Evolutionary conservation across 305 asterid genomes (phyloP).

Genomic region (Fraxinus albicans): DNA sequence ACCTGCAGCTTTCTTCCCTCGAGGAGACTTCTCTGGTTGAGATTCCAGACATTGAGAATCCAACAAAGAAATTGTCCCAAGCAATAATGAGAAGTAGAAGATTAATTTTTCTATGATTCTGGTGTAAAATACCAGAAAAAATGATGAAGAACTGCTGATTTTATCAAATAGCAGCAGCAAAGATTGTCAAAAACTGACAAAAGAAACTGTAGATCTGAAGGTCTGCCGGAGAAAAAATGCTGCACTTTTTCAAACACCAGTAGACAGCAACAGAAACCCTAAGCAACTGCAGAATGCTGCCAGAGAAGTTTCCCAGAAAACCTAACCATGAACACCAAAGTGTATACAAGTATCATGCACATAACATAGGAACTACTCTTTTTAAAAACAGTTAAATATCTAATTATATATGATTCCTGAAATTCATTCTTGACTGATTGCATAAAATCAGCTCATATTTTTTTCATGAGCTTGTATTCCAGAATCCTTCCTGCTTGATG

Average conservation of each 20-base stretch:
- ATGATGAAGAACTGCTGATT: not conserved
- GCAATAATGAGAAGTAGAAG: not conserved
- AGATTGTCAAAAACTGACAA: not conserved
- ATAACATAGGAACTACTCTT: not conserved
- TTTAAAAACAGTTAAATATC: not conserved
- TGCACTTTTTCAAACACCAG: not conserved
- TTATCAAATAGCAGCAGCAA: not conserved
- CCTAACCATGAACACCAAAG: not conserved
- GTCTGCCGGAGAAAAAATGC: not conserved
- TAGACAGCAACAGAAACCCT: not conserved
- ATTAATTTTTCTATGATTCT: not conserved
- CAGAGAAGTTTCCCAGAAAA: not conserved
- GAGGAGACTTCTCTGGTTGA: not conserved
- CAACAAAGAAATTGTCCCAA: not conserved
- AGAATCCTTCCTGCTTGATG: not conserved
- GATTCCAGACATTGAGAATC: not conserved
- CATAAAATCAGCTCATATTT: not conserved
- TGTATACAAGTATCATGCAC: not conserved
- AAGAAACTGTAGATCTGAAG: not conserved
- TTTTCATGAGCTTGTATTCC: not conserved
- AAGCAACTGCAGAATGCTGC: not conserved
- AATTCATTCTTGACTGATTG: not conserved
- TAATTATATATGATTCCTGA: not conserved
- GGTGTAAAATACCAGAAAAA: not conserved
- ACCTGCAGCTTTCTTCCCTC: not conserved